Evolutionary conservation across 768 basidiomycete genomes (phyloP).

Genomic region (Gelatoporia subvermispora): DNA sequence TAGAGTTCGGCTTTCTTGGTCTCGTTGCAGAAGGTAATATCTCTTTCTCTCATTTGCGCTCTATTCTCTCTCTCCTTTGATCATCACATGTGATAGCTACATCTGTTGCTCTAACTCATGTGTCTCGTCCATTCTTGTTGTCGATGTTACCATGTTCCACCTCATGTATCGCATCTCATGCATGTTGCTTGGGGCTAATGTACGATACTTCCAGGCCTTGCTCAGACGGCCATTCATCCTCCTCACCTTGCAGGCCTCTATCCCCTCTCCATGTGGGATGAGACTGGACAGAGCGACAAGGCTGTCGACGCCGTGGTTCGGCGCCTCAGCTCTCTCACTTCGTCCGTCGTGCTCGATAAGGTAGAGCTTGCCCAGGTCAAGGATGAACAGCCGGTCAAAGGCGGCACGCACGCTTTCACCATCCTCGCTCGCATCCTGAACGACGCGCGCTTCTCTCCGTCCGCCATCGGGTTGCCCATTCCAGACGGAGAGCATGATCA

Average conservation of each 20-base stretch:
- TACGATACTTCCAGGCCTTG: slow-evolving; percentile 7
- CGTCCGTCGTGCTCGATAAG: slow-evolving; percentile 4
- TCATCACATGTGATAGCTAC: too few relatives aligned
- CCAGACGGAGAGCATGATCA: slow-evolving; percentile 1
- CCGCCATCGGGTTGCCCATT: slow-evolving; percentile 8
- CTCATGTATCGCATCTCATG: too few relatives aligned
- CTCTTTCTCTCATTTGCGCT: too few relatives aligned
- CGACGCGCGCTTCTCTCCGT: slow-evolving; percentile 11
- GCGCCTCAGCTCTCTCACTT: slow-evolving; percentile 4
- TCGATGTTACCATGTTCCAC: too few relatives aligned
- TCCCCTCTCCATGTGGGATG: too few relatives aligned
- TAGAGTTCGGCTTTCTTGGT: slow-evolving; percentile 56
- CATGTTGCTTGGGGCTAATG: too few relatives aligned
- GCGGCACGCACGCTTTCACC: slow-evolving; percentile 13
- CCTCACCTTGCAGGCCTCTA: too few relatives aligned
- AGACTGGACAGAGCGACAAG: not conserved
- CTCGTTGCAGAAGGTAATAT: slow-evolving; percentile 52
- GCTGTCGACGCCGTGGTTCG: not conserved
- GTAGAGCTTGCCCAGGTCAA: not conserved
- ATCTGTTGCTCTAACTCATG: not conserved
- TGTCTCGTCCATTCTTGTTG: not conserved
- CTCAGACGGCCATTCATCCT: slow-evolving; percentile 13
- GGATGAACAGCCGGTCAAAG: not conserved
- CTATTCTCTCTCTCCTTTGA: too few relatives aligned
- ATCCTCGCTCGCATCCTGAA: slow-evolving; percentile 9